phyloP scores from a whole-genome alignment of 2,329 filamentous ascomycete species.

The Trichoderma cornu-damae region DNA sequence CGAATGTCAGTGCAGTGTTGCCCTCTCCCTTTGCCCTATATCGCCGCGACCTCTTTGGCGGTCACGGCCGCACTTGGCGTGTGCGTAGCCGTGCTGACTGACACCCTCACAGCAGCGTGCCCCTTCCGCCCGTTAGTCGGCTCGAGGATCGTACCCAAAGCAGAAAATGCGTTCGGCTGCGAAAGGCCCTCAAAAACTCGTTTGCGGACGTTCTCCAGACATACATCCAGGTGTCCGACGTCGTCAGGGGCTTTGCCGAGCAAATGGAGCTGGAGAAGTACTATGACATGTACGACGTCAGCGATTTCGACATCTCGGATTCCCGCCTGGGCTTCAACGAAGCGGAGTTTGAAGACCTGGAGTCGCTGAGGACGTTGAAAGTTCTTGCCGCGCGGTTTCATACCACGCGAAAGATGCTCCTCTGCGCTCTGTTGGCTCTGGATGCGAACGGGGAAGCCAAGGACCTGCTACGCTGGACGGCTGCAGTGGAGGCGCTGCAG shows the following conservation, averaged over 20 bases:
- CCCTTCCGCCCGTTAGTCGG: slow-evolving; percentile 84
- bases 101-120: slow-evolving; percentile 62
- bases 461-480: slow-evolving; percentile 74
- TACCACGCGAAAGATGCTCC: slow-evolving; percentile 73
- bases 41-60: not conserved
- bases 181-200: slow-evolving; percentile 66
- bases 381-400: slow-evolving; percentile 76
- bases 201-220: slow-evolving; percentile 65
- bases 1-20: slow-evolving; percentile 56
- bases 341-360: slow-evolving; percentile 66
- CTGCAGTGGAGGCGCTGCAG: slow-evolving; percentile 69
- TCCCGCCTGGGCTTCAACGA: slow-evolving; percentile 61
- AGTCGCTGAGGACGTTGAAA: slow-evolving; percentile 75
- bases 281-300: slow-evolving; percentile 82
- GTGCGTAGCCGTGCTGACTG: slow-evolving; percentile 15
- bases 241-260: slow-evolving; percentile 68
- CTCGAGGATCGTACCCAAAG: slow-evolving; percentile 78
- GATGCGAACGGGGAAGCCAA: slow-evolving; percentile 72
- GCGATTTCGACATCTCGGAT: slow-evolving; percentile 65
- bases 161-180: slow-evolving; percentile 73
- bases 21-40: not conserved
- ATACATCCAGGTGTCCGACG: slow-evolving; percentile 64
- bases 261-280: slow-evolving; percentile 84
- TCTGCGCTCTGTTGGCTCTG: slow-evolving; percentile 84
- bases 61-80: not conserved